A percentile compares a stretch with the other conserved stretches of the same genome.
Evolutionary conservation across 2,329 filamentous ascomycete species (phyloP).

Genomic region (Cercospora sp.): DNA sequence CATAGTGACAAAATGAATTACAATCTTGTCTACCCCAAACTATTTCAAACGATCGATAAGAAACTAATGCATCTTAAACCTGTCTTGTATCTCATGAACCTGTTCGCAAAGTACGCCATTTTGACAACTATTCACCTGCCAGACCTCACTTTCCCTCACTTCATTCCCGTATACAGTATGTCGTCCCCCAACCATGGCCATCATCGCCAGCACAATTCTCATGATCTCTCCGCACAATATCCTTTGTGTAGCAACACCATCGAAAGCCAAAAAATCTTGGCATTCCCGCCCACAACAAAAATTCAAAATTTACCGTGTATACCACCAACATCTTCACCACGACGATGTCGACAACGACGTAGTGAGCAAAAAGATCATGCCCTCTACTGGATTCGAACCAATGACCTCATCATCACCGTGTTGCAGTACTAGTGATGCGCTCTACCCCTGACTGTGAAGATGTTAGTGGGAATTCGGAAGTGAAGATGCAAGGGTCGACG

Average conservation of each 20-base stretch:
- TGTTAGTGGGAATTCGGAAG: not conserved
- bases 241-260: not conserved
- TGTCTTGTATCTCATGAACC: not conserved
- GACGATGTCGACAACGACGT: not conserved
- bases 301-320: not conserved
- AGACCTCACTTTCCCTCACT: not conserved
- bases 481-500: not conserved
- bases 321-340: not conserved
- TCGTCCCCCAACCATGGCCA: not conserved
- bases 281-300: not conserved
- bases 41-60: not conserved
- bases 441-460: not conserved
- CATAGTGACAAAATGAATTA: not conserved
- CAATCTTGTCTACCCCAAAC: not conserved
- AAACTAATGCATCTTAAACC: not conserved
- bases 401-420: not conserved
- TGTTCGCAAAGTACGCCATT: not conserved
- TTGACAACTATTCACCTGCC: not conserved
- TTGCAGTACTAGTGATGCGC: not conserved
- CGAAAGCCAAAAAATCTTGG: not conserved
- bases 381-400: slow-evolving; percentile 9
- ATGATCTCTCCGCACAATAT: not conserved
- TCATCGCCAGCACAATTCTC: not conserved
- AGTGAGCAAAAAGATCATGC: not conserved
- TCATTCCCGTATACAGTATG: not conserved